Conservation (phyloP, 176 grass and related monocot genomes). For the Lolium multiflorum region DNA sequence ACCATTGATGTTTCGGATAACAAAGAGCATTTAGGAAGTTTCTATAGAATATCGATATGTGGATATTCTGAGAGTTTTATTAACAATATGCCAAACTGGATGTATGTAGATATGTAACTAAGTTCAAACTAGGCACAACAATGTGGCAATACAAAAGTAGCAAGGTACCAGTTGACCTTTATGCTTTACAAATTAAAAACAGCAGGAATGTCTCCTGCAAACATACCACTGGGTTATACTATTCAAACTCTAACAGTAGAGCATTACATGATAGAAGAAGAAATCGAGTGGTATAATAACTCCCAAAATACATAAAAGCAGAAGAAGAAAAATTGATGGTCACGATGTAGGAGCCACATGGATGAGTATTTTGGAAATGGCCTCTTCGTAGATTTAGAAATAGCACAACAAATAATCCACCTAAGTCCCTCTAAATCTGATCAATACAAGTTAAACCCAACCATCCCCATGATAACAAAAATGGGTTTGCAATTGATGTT, state of each 20-base stretch:
- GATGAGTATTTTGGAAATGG: slow-evolving; percentile 22
- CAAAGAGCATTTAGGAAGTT: slow-evolving; percentile 25
- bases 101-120: slow-evolving; percentile 13
- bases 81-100: slow-evolving; percentile 2
- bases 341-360: slow-evolving; percentile 1
- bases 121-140: neutral
- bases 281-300: slow-evolving; percentile 5
- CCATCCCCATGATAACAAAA: slow-evolving; percentile 5
- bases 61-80: slow-evolving; percentile 11
- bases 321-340: slow-evolving; percentile 7
- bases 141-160: slow-evolving; percentile 23
- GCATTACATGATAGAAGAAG: slow-evolving; percentile 2
- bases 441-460: slow-evolving; percentile 28
- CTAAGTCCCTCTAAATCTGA: slow-evolving; percentile 6
- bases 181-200: slow-evolving; percentile 18
- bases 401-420: neutral
- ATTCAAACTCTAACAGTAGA: slow-evolving; percentile 15
- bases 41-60: slow-evolving; percentile 7
- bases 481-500: slow-evolving; percentile 21
- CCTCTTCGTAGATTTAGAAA: slow-evolving; percentile 4
- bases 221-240: slow-evolving; percentile 23
- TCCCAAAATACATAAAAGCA: neutral
- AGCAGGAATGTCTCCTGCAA: neutral
- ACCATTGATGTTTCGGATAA: slow-evolving; percentile 12
- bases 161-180: neutral